Conservation (phyloP, 805 yeast genomes). For the Ogataea polymorpha region DNA sequence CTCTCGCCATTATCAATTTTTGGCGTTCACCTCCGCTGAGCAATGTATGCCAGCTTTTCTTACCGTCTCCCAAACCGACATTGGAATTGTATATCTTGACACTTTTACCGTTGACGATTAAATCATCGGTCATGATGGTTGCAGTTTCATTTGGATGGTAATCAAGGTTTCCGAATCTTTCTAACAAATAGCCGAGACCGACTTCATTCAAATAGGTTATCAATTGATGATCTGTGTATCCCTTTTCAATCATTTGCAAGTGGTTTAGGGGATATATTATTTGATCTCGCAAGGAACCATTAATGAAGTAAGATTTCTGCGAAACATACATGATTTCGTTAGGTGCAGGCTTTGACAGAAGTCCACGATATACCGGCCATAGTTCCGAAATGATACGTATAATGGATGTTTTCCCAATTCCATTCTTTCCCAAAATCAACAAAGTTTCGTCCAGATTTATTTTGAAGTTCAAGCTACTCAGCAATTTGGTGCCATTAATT, state of each 20-base stretch:
- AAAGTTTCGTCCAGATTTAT: conserved; percentile 63
- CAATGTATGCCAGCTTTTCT: conserved; percentile 71
- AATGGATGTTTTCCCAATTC: conserved; percentile 86
- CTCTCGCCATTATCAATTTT: conserved; percentile 82
- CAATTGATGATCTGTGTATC: conserved; percentile 67
- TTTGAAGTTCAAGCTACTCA: conserved; percentile 61
- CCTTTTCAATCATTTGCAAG: conserved; percentile 70
- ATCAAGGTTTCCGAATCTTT: conserved; percentile 54
- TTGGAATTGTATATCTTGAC: conserved; percentile 27
- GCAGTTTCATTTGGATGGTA: conserved; percentile 33
- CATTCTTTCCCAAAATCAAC: conserved; percentile 81
- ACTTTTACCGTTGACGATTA: conserved; percentile 26
- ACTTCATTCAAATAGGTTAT: conserved; percentile 69
- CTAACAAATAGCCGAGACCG: conserved; percentile 73
- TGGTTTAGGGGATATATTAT: conserved; percentile 82
- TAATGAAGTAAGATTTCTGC: conserved; percentile 78
- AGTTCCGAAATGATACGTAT: conserved; percentile 80
- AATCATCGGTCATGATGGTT: conserved; percentile 24
- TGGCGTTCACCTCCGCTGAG: conserved; percentile 96
- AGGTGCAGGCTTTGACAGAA: conserved; percentile 70
- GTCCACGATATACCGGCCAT: conserved; percentile 88
- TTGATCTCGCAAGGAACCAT: conserved; percentile 86
- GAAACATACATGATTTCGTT: conserved; percentile 76
- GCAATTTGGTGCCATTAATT: conserved; percentile 52
- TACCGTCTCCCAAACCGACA: conserved; percentile 28